Evolutionary conservation across 495 filamentous ascomycete genomes (phyloP).

Genomic region (Cercophora samala): DNA sequence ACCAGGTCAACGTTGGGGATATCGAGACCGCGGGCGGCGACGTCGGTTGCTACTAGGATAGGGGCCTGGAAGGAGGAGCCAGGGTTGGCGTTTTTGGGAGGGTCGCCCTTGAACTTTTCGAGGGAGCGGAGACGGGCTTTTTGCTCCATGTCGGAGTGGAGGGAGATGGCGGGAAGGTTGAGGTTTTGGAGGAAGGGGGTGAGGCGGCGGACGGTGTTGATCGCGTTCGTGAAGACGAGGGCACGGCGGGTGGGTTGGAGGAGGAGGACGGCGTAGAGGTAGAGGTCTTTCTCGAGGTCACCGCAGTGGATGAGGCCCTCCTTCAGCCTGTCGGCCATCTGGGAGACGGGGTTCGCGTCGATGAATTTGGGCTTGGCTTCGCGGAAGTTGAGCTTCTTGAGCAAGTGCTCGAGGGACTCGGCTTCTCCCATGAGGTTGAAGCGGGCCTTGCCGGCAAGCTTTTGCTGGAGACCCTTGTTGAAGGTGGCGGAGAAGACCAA

Average conservation of each 20-base stretch:
- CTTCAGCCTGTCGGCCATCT: conserved; percentile 81
- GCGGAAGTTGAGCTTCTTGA: conserved; percentile 84
- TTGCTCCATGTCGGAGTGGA: conserved; percentile 94
- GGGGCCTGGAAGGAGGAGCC: conserved; percentile 39
- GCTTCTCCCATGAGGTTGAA: conserved; percentile 64
- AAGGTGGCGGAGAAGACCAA: conserved; percentile 97
- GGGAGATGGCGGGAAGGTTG: conserved; percentile 66
- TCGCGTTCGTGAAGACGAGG: conserved; percentile 92
- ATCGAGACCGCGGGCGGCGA: conserved; percentile 94
- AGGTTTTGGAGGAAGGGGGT: conserved; percentile 82
- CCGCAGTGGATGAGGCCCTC: conserved; percentile 90
- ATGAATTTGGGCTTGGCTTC: conserved; percentile 82
- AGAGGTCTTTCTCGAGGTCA: conserved; percentile 94
- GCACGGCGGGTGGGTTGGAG: conserved; percentile 75
- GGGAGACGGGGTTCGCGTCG: conserved; percentile 80
- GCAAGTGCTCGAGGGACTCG: conserved; percentile 87
- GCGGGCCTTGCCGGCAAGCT: conserved; percentile 72
- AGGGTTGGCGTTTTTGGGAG: conserved; percentile 26
- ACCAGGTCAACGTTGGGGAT: conserved; percentile 84
- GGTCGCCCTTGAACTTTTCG: conserved; percentile 72
- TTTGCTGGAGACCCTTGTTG: conserved; percentile 83
- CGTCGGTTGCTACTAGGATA: conserved; percentile 87
- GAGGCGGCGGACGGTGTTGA: conserved; percentile 84
- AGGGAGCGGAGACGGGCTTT: conserved; percentile 93
- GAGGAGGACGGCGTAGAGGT: conserved; percentile 82